Conservation (phyloP, 2,329 filamentous ascomycete species). For the Diplodia intermedia region DNA sequence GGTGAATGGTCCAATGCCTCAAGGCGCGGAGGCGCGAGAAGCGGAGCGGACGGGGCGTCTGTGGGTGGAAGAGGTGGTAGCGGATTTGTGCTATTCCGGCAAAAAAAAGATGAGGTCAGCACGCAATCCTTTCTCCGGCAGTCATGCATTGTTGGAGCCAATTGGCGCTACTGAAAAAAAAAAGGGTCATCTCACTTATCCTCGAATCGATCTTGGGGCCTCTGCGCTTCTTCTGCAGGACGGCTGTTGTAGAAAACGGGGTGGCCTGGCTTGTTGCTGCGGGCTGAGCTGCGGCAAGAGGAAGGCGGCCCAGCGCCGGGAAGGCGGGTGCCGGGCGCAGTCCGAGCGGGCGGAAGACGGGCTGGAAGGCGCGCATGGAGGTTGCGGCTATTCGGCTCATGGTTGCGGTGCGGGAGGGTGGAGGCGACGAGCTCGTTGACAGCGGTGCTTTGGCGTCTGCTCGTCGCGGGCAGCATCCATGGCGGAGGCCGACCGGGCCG, state of each 20-base stretch:
- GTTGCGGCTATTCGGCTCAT: conserved; percentile 26
- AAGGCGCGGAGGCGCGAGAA: conserved; percentile 87
- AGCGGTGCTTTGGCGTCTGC: conserved; percentile 8
- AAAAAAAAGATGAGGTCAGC: conserved; percentile 5
- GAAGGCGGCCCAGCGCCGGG: conserved; percentile 13
- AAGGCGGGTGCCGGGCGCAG: conserved; percentile 3
- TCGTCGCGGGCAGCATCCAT: not conserved
- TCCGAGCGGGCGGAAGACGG: conserved; percentile 29
- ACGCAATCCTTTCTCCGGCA: not conserved
- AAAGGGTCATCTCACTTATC: conserved; percentile 36
- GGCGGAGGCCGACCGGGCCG: conserved; percentile 20
- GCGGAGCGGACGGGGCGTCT: conserved; percentile 77
- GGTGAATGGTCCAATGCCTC: conserved; percentile 98
- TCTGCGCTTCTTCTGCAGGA: conserved; percentile 15
- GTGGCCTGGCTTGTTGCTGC: conserved; percentile 17
- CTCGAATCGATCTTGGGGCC: conserved; percentile 31
- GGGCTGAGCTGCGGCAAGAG: conserved; percentile 19
- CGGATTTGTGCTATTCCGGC: conserved; percentile 64
- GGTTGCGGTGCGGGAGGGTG: not conserved
- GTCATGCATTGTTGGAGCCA: not conserved
- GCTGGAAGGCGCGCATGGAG: conserved; percentile 29
- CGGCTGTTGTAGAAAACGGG: conserved; percentile 32
- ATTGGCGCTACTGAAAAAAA: conserved; percentile 21
- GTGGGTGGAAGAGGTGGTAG: conserved; percentile 73
- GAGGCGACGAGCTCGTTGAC: not conserved